Conservation (phyloP, 441 rosid species). For the Gossypium davidsonii region DNA sequence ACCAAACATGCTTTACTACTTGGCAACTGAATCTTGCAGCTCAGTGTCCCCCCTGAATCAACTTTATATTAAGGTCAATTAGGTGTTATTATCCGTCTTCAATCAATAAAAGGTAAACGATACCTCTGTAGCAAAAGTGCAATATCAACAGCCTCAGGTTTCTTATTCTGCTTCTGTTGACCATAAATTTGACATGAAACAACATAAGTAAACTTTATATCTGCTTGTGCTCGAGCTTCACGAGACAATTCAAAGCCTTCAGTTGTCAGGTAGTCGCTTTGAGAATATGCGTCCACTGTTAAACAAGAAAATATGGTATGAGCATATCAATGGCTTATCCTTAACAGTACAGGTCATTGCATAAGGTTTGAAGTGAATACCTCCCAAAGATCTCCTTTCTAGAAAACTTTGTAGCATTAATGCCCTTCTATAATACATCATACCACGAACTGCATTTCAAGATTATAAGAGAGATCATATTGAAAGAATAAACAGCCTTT, state of each 20-base stretch:
- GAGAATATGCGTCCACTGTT: slow-evolving; percentile 52
- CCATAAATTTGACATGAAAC: slow-evolving; percentile 98
- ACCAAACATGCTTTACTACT: not conserved
- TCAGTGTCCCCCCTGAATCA: not conserved
- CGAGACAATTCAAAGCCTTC: slow-evolving; percentile 74
- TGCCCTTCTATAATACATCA: slow-evolving; percentile 99
- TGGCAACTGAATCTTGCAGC: slow-evolving; percentile 2
- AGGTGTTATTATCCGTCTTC: not conserved
- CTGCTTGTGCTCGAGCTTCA: slow-evolving; percentile 91
- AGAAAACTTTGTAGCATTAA: slow-evolving; percentile 88
- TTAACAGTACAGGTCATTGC: not conserved
- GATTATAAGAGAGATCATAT: slow-evolving; percentile 6
- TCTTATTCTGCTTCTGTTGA: slow-evolving; percentile 83
- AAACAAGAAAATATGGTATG: slow-evolving; percentile 14
- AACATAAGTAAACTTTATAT: slow-evolving; percentile 90
- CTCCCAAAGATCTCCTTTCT: slow-evolving; percentile 73
- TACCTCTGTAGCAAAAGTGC: slow-evolving; percentile 84
- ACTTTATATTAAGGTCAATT: not conserved
- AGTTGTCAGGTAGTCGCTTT: slow-evolving; percentile 32
- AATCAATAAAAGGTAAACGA: slow-evolving; percentile 5
- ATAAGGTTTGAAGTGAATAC: slow-evolving; percentile 30
- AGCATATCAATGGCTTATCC: slow-evolving; percentile 14
- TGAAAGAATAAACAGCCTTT: slow-evolving; percentile 4
- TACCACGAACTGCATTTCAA: slow-evolving; percentile 80
- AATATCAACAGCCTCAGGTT: slow-evolving; percentile 87